Conservation (phyloP, 2,329 filamentous ascomycete species). For the Laburnicola sp. region DNA sequence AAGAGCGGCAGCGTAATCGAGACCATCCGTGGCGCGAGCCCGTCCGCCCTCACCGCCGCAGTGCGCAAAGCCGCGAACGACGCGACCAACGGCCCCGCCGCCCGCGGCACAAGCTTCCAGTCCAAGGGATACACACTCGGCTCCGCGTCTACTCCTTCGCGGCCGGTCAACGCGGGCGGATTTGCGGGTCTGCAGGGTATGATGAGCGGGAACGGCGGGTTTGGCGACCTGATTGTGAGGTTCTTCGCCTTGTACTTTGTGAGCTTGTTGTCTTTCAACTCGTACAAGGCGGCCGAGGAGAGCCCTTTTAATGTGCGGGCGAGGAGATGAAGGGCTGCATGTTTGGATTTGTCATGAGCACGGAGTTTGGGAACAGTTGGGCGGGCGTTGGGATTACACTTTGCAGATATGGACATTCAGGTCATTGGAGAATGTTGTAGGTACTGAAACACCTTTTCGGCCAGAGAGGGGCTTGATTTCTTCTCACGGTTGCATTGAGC, state of each 20-base stretch:
- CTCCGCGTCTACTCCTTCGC: slow-evolving; percentile 29
- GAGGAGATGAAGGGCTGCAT: slow-evolving; percentile 14
- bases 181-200: slow-evolving; percentile 31
- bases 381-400: too few species aligned
- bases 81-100: slow-evolving; percentile 42
- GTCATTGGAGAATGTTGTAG: too few species aligned
- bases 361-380: not conserved
- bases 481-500: too few species aligned
- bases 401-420: too few species aligned
- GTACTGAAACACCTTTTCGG: too few species aligned
- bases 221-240: slow-evolving; percentile 47
- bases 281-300: slow-evolving; percentile 48
- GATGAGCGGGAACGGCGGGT: slow-evolving; percentile 38
- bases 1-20: slow-evolving; percentile 50
- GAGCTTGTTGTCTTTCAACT: slow-evolving; percentile 52
- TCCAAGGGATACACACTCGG: slow-evolving; percentile 51
- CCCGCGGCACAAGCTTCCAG: slow-evolving; percentile 41
- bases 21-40: slow-evolving; percentile 54
- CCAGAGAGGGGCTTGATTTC: too few species aligned
- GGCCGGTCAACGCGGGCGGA: slow-evolving; percentile 27
- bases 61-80: slow-evolving; percentile 51
- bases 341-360: not conserved
- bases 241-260: slow-evolving; percentile 53
- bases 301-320: slow-evolving; percentile 50
- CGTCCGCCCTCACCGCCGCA: slow-evolving; percentile 52